A percentile compares a stretch with the other conserved stretches of the same genome.
phyloP scores from a whole-genome alignment of 495 filamentous ascomycete species.

The Aspergillus asperescens region DNA sequence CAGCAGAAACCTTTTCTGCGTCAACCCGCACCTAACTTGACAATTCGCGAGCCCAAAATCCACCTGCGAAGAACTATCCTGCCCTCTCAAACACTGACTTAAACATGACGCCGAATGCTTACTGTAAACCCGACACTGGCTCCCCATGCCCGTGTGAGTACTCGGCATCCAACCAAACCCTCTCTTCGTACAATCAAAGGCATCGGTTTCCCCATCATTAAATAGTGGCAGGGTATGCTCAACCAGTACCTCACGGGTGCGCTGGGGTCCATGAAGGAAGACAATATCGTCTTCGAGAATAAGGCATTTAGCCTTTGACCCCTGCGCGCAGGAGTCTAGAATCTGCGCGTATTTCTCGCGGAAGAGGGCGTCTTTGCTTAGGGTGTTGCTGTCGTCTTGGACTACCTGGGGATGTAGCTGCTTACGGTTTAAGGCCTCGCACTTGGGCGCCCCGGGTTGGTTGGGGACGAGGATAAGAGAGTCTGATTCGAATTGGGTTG shows the following conservation, averaged over 20 bases:
- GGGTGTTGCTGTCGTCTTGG: background rate
- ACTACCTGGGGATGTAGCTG: background rate
- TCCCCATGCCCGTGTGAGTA: background rate
- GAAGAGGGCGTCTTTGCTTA: background rate
- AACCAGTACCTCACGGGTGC: background rate
- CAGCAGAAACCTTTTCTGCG: background rate
- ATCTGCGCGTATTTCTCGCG: background rate
- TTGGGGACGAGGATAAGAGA: background rate
- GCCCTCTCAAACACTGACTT: background rate
- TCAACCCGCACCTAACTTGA: background rate
- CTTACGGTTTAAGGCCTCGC: background rate
- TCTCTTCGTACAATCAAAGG: background rate
- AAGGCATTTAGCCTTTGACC: background rate
- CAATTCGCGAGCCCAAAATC: background rate
- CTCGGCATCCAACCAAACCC: background rate
- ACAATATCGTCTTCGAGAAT: background rate
- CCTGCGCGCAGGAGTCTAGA: background rate
- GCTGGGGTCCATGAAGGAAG: background rate
- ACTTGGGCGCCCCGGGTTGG: background rate
- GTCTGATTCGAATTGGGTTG: background rate
- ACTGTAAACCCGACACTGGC: slow-evolving; percentile 1
- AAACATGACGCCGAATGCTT: background rate
- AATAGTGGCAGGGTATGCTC: background rate
- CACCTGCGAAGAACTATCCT: background rate
- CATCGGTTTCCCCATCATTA: background rate